These are phyloP conservation scores for Astragalus membranaceus DNA, from an alignment of 306 rosid genomes.

Conservation along the genomic window DNA sequence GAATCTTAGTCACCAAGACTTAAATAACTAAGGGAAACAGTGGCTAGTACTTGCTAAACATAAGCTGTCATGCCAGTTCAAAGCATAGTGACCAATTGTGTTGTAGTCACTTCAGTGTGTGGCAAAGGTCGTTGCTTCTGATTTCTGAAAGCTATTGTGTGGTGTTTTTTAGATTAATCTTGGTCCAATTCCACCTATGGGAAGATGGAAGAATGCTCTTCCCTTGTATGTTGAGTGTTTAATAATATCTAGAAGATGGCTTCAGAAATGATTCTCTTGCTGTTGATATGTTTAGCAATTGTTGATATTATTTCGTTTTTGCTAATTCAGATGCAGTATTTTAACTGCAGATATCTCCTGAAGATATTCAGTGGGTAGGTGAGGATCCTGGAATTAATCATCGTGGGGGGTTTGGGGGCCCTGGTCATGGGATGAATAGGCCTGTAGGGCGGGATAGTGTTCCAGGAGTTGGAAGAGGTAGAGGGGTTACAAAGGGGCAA, in stretches of 20 bases:
- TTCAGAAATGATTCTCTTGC: constrained; percentile 2
- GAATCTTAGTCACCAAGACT: not conserved
- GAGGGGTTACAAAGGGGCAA: constrained; percentile 68
- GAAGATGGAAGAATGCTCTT: too few species aligned
- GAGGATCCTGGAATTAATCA: constrained; percentile 81
- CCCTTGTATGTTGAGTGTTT: not conserved
- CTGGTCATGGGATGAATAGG: constrained; percentile 73
- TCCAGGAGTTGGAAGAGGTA: constrained; percentile 77
- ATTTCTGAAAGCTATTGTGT: too few species aligned
- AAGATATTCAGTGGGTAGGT: too few species aligned
- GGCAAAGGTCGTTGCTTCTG: too few species aligned
- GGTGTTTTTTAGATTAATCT: too few species aligned
- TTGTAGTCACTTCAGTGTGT: too few species aligned
- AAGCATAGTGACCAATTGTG: not conserved
- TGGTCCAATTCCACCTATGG: too few species aligned
- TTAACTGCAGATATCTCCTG: constrained; percentile 75
- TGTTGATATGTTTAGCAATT: constrained; percentile 9
- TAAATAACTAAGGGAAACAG: not conserved
- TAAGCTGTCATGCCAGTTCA: not conserved
- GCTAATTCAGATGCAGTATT: constrained; percentile 35
- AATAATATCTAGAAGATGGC: not conserved
- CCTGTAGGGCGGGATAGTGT: constrained; percentile 48
- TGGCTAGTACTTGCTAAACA: not conserved
- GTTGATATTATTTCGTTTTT: constrained; percentile 20
- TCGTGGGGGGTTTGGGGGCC: constrained; percentile 55